These are phyloP conservation scores for Schoenoplectus tabernaemontani DNA, from an alignment of 202 grass and related monocot species.

Conservation along the genomic window DNA sequence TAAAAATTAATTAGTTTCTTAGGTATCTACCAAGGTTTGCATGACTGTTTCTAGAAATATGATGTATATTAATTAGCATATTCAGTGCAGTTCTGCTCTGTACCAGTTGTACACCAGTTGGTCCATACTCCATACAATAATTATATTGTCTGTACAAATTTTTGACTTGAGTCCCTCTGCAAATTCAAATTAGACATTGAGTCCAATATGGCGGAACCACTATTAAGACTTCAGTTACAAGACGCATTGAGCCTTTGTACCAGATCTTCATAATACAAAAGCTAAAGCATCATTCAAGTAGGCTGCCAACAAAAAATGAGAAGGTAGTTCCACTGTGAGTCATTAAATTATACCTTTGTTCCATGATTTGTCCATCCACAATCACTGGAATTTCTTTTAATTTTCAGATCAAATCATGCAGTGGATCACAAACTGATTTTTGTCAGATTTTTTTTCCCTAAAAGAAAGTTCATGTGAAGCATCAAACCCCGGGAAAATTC, in stretches of 20 bases:
- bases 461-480: too few relatives aligned
- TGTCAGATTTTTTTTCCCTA: too few relatives aligned
- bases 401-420: not conserved
- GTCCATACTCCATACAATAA: not conserved
- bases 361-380: too few relatives aligned
- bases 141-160: not conserved
- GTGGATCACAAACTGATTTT: too few relatives aligned
- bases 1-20: not conserved
- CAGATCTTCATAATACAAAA: too few relatives aligned
- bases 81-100: not conserved
- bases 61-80: not conserved
- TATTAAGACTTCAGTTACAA: not conserved
- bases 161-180: not conserved
- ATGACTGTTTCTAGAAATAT: not conserved
- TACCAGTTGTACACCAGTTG: not conserved
- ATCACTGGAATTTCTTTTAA: too few relatives aligned
- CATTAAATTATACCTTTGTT: constrained; percentile 8
- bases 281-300: not conserved
- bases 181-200: not conserved
- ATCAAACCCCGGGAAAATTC: too few relatives aligned
- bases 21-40: not conserved
- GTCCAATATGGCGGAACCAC: not conserved
- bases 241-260: too few relatives aligned
- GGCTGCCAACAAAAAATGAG: not conserved
- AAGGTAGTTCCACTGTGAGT: not conserved